Percentiles rank a stretch among this genome's conserved stretches.
Conservation (phyloP, 2,329 filamentous ascomycete genomes). For the Fusarium austroafricanum region DNA sequence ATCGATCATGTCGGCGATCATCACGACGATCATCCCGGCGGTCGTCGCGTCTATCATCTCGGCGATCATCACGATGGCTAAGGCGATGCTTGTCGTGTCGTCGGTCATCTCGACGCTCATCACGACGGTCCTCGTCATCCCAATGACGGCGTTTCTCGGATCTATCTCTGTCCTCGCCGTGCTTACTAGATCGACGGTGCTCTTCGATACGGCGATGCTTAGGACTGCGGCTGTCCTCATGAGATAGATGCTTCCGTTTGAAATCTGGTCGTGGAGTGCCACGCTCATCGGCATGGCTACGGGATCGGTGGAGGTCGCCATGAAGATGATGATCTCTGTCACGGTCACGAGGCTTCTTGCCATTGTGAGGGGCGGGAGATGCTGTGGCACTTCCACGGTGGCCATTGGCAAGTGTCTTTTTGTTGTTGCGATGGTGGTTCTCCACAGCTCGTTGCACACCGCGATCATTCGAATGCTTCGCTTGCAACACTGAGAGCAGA, state of each 20-base stretch:
- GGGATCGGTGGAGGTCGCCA: slow-evolving; percentile 62
- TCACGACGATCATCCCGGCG: slow-evolving; percentile 35
- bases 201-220: slow-evolving; percentile 59
- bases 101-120: slow-evolving; percentile 39
- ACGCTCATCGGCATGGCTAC: slow-evolving; percentile 63
- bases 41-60: slow-evolving; percentile 35
- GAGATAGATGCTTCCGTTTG: slow-evolving; percentile 71
- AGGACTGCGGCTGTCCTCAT: slow-evolving; percentile 57
- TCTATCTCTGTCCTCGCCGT: slow-evolving; percentile 54
- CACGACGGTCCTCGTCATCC: slow-evolving; percentile 40
- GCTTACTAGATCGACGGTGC: slow-evolving; percentile 52
- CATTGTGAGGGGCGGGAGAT: slow-evolving; percentile 72
- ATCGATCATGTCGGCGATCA: slow-evolving; percentile 38
- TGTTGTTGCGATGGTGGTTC: slow-evolving; percentile 95
- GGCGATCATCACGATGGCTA: slow-evolving; percentile 39
- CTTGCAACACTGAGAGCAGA: slow-evolving; percentile 91
- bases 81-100: slow-evolving; percentile 40
- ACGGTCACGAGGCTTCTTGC: slow-evolving; percentile 60
- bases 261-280: slow-evolving; percentile 64
- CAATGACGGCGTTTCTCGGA: slow-evolving; percentile 42
- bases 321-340: slow-evolving; percentile 60
- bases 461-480: slow-evolving; percentile 81
- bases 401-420: slow-evolving; percentile 74
- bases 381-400: slow-evolving; percentile 73
- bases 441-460: slow-evolving; percentile 84